phyloP scores from a whole-genome alignment of 768 basidiomycete species.

The Suillus subalutaceus region DNA sequence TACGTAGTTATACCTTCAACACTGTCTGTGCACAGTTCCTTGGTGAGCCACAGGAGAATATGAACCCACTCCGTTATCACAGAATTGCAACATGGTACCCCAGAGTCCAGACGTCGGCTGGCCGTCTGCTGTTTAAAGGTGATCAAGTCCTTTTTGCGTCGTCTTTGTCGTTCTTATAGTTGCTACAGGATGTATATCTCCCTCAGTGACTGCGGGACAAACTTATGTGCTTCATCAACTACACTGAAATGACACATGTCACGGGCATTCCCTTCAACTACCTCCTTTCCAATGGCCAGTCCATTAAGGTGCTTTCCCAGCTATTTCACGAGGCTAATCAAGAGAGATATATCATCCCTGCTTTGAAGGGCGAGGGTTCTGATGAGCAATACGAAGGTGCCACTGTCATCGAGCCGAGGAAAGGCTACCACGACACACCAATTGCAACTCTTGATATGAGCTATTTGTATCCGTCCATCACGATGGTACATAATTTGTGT shows the following conservation, averaged over 20 bases:
- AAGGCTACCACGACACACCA: slow-evolving; percentile 94
- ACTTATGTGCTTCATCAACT: slow-evolving; percentile 99
- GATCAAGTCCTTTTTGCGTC: background rate
- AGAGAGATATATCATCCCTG: slow-evolving; percentile 88
- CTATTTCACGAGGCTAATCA: slow-evolving; percentile 91
- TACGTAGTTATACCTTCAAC: slow-evolving; percentile 96
- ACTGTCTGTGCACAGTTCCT: slow-evolving; percentile 97
- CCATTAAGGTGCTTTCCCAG: slow-evolving; percentile 98
- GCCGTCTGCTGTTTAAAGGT: slow-evolving; percentile 99
- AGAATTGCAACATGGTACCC: slow-evolving; percentile 94
- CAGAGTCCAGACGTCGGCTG: slow-evolving; percentile 88
- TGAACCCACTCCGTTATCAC: slow-evolving; percentile 99
- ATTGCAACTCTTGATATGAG: slow-evolving; percentile 99
- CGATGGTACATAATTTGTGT: slow-evolving; percentile 99
- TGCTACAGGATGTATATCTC: slow-evolving; percentile 88
- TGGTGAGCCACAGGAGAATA: slow-evolving; percentile 99
- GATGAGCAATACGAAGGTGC: slow-evolving; percentile 99
- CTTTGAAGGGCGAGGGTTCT: slow-evolving; percentile 82
- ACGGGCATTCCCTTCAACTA: slow-evolving; percentile 99
- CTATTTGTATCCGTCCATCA: slow-evolving; percentile 98
- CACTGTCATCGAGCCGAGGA: slow-evolving; percentile 96
- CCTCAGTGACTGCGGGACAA: slow-evolving; percentile 96
- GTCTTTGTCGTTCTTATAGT: background rate
- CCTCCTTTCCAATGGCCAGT: slow-evolving; percentile 91
- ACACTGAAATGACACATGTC: slow-evolving; percentile 98